Conservation (phyloP, 1,284 basidiomycete genomes). For the Rhodotorula glutinis region DNA sequence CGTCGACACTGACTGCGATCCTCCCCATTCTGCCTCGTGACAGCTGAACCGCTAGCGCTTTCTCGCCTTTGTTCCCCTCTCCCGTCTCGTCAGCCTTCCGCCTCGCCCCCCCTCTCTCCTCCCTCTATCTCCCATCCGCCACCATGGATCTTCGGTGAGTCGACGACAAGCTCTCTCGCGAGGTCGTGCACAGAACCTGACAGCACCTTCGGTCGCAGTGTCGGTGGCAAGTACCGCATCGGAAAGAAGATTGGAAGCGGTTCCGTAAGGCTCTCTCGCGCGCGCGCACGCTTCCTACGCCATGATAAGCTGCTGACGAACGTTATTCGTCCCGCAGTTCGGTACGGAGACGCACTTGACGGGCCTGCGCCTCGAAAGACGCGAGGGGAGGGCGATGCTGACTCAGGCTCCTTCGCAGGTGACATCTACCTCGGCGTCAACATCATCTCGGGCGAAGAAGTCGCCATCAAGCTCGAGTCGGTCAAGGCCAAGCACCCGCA, state of each 20-base stretch:
- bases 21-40: not conserved
- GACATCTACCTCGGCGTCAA: slow-evolving; percentile 99
- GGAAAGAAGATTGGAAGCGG: slow-evolving; percentile 99
- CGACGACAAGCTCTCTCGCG: not conserved
- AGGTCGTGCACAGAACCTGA: not conserved
- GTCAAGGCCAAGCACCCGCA: slow-evolving; percentile 99
- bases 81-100: not conserved
- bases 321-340: slow-evolving; percentile 7
- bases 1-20: not conserved
- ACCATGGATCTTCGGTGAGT: slow-evolving; percentile 34
- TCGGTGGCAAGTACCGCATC: slow-evolving; percentile 59
- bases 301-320: no score
- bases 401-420: slow-evolving; percentile 55
- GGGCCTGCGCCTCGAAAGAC: no score
- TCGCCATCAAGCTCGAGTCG: slow-evolving; percentile 99
- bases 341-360: not conserved
- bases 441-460: slow-evolving; percentile 99
- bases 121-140: not conserved
- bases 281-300: no score
- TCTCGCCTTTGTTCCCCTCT: not conserved
- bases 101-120: not conserved
- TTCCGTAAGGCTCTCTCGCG: slow-evolving; percentile 66
- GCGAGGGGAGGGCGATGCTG: not conserved
- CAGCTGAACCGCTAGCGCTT: not conserved
- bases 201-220: not conserved